Base-by-base conservation (phyloP, 2,329 filamentous ascomycete species). In the Dactylonectria macrodidyma region DNA sequence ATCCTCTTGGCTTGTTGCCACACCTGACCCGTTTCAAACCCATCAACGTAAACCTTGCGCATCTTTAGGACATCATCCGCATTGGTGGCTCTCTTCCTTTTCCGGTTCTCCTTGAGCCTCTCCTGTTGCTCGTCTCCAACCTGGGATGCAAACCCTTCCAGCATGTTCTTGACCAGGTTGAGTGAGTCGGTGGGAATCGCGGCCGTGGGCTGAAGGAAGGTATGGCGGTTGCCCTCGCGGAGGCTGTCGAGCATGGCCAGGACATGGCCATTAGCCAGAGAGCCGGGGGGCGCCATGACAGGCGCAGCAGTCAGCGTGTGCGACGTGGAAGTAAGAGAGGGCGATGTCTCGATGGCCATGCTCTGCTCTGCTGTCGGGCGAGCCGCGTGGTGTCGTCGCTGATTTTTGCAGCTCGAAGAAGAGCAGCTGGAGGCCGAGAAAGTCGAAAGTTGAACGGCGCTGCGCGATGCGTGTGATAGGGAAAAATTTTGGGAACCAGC, bases 1-100 rank as follows among this genome's bases (percentile, higher is more conserved):
- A 98, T 94, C 75, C 93, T 90, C 77, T 91, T 92, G 9, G 94
- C 93, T 83, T 99, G 96, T 81, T 98, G 94, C 93, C 95, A 99
- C 50, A 99, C 91, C 81, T 98, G 95, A 22, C 91, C 90, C 11
- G 93, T 91, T 75, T 93, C 93, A 74, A 98, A 97, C 0, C 95
- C 96, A 65, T 97, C 90, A 7, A 94, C 85, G 78, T 98, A 93
- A 16, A 99, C 85, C 80, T 93, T 95, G 75, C 93, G 91, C 75
- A 97, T 84, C 75, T 94, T 94, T 70, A 98, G 78, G 1, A 92
- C 83, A 71, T 88, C 81, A 59, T 86, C 82, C 30, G 81, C 81
- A 30, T 81, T 80, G 52, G 87, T 85, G 9, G 85, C 86, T 72
- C 93, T 87, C 85, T 96, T 97, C 70, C 93, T 87, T 84, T 97